phyloP scores from a whole-genome alignment of 2,329 filamentous ascomycete species.

The Calonectria multiphialidica region DNA sequence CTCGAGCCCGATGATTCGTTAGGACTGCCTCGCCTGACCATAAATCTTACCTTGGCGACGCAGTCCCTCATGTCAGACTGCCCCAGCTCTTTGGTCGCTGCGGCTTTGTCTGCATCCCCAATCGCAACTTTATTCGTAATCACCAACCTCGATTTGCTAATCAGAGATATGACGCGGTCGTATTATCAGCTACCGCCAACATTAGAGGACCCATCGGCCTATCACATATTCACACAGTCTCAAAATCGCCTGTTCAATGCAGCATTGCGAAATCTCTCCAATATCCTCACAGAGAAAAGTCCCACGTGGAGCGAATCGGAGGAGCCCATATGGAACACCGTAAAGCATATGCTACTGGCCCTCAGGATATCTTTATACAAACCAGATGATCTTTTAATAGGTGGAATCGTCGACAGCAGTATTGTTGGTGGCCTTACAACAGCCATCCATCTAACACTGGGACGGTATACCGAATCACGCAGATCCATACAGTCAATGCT shows the following conservation, averaged over 20 bases:
- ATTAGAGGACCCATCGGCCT: slow-evolving; percentile 46
- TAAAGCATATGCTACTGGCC: slow-evolving; percentile 41
- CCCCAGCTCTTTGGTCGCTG: slow-evolving; percentile 39
- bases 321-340: slow-evolving; percentile 42
- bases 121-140: slow-evolving; percentile 45
- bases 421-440: slow-evolving; percentile 47
- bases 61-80: slow-evolving; percentile 48
- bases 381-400: slow-evolving; percentile 49
- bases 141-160: slow-evolving; percentile 43
- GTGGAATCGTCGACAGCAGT: slow-evolving; percentile 49
- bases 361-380: slow-evolving; percentile 46
- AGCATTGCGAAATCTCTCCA: slow-evolving; percentile 38
- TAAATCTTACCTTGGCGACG: slow-evolving; percentile 44
- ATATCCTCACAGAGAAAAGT: slow-evolving; percentile 27
- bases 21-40: slow-evolving; percentile 35
- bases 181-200: slow-evolving; percentile 50
- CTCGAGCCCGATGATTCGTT: slow-evolving; percentile 25
- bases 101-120: slow-evolving; percentile 40
- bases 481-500: slow-evolving; percentile 42
- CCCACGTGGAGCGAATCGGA: slow-evolving; percentile 14
- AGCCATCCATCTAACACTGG: slow-evolving; percentile 45
- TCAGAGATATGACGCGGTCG: slow-evolving; percentile 49
- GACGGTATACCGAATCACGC: slow-evolving; percentile 41
- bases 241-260: slow-evolving; percentile 46
- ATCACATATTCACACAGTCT: slow-evolving; percentile 48